These are phyloP conservation scores for Terfezia boudieri DNA, from an alignment of 495 filamentous ascomycete species.

Conservation along the genomic window DNA sequence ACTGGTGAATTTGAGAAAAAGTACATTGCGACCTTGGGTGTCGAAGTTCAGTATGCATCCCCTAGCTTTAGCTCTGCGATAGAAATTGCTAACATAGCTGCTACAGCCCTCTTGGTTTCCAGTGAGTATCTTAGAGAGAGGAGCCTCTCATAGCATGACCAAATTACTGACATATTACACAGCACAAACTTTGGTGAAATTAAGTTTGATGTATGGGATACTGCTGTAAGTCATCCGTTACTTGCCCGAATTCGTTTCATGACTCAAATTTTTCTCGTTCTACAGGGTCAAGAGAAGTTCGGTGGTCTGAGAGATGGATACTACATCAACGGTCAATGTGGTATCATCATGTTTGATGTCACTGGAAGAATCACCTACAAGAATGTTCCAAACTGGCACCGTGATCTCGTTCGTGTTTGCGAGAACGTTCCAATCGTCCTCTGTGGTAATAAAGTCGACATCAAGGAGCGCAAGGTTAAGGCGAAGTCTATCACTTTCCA, in stretches of 20 bases:
- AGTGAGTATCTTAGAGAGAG: not conserved
- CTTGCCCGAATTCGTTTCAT: not conserved
- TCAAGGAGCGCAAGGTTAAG: conserved; percentile 99
- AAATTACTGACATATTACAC: not conserved
- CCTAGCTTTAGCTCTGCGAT: conserved; percentile 78
- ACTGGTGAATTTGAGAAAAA: conserved; percentile 99
- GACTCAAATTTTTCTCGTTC: not conserved
- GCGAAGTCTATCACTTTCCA: conserved; percentile 99
- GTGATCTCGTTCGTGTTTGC: conserved; percentile 99
- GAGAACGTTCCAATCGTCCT: conserved; percentile 99
- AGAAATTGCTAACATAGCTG: conserved; percentile 22
- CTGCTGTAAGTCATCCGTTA: conserved; percentile 32
- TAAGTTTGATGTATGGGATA: conserved; percentile 99
- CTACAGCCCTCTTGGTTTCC: conserved; percentile 17
- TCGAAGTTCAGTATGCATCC: conserved; percentile 71
- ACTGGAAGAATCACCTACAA: conserved; percentile 99
- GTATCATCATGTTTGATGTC: conserved; percentile 99
- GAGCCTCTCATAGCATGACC: not conserved
- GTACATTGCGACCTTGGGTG: conserved; percentile 98
- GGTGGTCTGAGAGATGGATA: conserved; percentile 98
- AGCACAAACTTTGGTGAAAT: conserved; percentile 63
- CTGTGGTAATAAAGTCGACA: conserved; percentile 98
- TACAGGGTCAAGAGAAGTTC: conserved; percentile 80
- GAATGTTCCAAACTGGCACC: conserved; percentile 99
- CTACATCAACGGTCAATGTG: conserved; percentile 99